These are phyloP conservation scores for Apiospora hydei DNA, from an alignment of 2,329 filamentous ascomycete species.

Conservation along the genomic window DNA sequence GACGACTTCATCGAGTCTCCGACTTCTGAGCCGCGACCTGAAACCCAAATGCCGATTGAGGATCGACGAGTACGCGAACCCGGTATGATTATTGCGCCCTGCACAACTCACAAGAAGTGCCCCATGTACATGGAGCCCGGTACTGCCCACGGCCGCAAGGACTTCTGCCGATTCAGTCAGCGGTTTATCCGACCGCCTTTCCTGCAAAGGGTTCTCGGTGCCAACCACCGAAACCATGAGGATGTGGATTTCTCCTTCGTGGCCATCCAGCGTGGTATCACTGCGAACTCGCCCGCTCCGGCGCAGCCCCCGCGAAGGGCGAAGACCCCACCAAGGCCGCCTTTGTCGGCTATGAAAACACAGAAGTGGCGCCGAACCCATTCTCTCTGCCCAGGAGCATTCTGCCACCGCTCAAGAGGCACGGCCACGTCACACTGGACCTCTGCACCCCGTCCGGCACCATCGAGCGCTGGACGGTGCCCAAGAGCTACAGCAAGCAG, in stretches of 20 bases:
- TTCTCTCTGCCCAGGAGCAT: slow-evolving; percentile 81
- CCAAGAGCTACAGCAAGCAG: slow-evolving; percentile 78
- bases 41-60: slow-evolving; percentile 48
- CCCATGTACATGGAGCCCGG: slow-evolving; percentile 86
- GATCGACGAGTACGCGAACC: slow-evolving; percentile 57
- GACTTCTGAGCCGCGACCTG: slow-evolving; percentile 41
- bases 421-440: slow-evolving; percentile 88
- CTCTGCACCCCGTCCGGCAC: slow-evolving; percentile 85
- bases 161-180: slow-evolving; percentile 91
- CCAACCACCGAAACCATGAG: slow-evolving; percentile 79
- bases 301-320: slow-evolving; percentile 49
- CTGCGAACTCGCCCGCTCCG: slow-evolving; percentile 41
- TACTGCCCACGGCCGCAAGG: slow-evolving; percentile 76
- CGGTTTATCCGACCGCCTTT: slow-evolving; percentile 86
- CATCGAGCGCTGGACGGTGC: slow-evolving; percentile 93
- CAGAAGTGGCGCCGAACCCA: slow-evolving; percentile 55
- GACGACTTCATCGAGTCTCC: slow-evolving; percentile 64
- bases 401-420: slow-evolving; percentile 83
- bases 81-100: slow-evolving; percentile 75
- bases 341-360: slow-evolving; percentile 74
- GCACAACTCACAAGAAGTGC: slow-evolving; percentile 87
- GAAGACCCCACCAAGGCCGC: slow-evolving; percentile 68
- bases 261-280: slow-evolving; percentile 79
- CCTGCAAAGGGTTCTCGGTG: slow-evolving; percentile 77
- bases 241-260: slow-evolving; percentile 92